phyloP scores from a whole-genome alignment of 805 yeast genomes.

The Tetrapisispora nanseiensis region DNA sequence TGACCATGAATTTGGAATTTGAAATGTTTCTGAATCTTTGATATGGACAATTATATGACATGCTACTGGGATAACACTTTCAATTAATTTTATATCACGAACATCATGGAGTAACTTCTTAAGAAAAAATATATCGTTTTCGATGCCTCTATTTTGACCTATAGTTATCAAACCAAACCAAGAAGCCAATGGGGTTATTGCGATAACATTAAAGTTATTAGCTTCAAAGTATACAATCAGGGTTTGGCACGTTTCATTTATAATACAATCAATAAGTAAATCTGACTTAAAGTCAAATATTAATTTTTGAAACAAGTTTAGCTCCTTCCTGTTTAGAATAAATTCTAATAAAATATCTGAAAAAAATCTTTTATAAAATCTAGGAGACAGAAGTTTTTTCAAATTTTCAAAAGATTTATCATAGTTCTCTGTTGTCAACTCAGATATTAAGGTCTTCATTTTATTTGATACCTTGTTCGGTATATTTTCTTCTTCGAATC shows the following conservation, averaged over 20 bases:
- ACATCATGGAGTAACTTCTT: constrained; percentile 75
- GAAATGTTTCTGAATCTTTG: constrained; percentile 58
- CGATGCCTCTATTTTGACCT: constrained; percentile 65
- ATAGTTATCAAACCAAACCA: constrained; percentile 85
- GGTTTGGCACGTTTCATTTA: constrained; percentile 56
- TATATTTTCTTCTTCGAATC: constrained; percentile 10
- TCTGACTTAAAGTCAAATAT: constrained; percentile 50
- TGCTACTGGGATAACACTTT: constrained; percentile 76
- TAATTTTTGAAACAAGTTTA: constrained; percentile 68
- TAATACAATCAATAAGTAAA: constrained; percentile 49
- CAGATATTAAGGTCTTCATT: constrained; percentile 15
- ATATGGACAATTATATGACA: constrained; percentile 72
- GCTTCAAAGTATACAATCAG: constrained; percentile 47
- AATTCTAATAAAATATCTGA: neutral
- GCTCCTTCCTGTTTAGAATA: constrained; percentile 43
- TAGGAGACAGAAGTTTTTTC: constrained; percentile 35
- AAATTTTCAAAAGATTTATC: constrained; percentile 30
- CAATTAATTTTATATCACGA: constrained; percentile 51
- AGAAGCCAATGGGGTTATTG: constrained; percentile 73
- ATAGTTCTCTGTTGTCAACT: constrained; percentile 3
- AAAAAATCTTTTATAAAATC: constrained; percentile 36
- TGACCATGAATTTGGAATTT: constrained; percentile 78
- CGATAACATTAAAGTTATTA: constrained; percentile 54
- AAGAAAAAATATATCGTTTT: constrained; percentile 61
- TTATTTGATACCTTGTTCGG: constrained; percentile 16